phyloP scores from a whole-genome alignment of 164 flowering plant species.

The Aristolochia fimbriata region DNA sequence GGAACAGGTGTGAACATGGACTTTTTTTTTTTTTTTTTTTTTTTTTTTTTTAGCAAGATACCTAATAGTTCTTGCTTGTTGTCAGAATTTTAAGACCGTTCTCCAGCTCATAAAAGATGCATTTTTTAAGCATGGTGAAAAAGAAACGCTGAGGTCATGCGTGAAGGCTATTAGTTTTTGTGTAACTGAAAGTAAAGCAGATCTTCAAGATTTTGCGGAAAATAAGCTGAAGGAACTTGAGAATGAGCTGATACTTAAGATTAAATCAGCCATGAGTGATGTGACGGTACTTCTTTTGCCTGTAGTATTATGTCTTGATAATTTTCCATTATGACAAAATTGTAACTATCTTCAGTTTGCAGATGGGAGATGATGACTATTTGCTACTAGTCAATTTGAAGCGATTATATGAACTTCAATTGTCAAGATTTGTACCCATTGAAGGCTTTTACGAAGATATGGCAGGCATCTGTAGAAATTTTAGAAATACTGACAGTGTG shows the following conservation, averaged over 20 bases:
- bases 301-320: constrained; percentile 1
- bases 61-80: constrained; percentile 6
- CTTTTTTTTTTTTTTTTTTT: constrained; percentile 5
- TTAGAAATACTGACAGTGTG: constrained; percentile 65
- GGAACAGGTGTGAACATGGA: constrained; percentile 56
- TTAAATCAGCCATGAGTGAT: constrained; percentile 71
- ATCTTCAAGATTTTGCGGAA: constrained; percentile 75
- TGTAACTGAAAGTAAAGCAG: constrained; percentile 67
- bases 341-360: constrained; percentile 17
- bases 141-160: constrained; percentile 80
- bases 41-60: neutral
- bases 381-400: constrained; percentile 86
- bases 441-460: constrained; percentile 63
- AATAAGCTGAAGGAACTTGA: constrained; percentile 74
- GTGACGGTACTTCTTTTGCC: constrained; percentile 38
- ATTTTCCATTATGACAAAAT: neutral
- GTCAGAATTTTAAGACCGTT: constrained; percentile 62
- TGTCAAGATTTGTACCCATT: constrained; percentile 49
- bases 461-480: constrained; percentile 28
- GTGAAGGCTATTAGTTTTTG: constrained; percentile 76
- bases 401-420: constrained; percentile 87
- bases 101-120: constrained; percentile 80
- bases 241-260: constrained; percentile 66
- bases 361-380: constrained; percentile 93
- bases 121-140: constrained; percentile 93